Evolutionary conservation across 306 rosid genomes (phyloP).

Genomic region (Hippophae rhamnoides): DNA sequence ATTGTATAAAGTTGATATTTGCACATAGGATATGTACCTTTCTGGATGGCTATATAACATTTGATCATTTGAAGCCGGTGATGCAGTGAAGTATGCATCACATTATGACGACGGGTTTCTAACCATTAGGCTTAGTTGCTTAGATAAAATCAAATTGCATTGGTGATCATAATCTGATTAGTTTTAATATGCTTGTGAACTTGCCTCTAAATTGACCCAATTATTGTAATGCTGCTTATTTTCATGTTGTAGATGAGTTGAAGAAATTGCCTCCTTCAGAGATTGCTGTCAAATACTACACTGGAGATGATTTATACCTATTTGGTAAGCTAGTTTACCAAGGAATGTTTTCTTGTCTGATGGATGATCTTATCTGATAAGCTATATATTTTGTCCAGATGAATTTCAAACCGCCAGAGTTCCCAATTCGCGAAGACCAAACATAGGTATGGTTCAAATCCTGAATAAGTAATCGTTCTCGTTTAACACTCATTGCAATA

Average conservation of each 20-base stretch:
- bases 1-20: not conserved
- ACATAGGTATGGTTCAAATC: slow-evolving; percentile 48
- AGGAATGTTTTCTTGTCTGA: slow-evolving; percentile 8
- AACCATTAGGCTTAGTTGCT: too few species aligned
- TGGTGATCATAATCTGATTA: not conserved
- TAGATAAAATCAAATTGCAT: too few species aligned
- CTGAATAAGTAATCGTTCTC: slow-evolving; percentile 1
- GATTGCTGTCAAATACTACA: slow-evolving; percentile 92
- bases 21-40: too few species aligned
- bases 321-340: slow-evolving; percentile 54
- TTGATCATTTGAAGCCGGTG: too few species aligned
- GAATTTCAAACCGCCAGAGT: slow-evolving; percentile 89
- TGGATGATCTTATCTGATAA: slow-evolving; percentile 17
- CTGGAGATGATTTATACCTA: slow-evolving; percentile 74
- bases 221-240: slow-evolving; percentile 23
- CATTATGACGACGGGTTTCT: too few species aligned
- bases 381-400: slow-evolving; percentile 39
- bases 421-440: slow-evolving; percentile 88
- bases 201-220: slow-evolving; percentile 7
- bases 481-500: not conserved
- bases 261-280: slow-evolving; percentile 74
- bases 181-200: not conserved
- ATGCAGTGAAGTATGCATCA: too few species aligned
- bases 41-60: too few species aligned
- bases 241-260: slow-evolving; percentile 51